Evolutionary conservation across 495 filamentous ascomycete species (phyloP), one percentile per base, ranked within the genome.

Genomic region (Aspergillus ostianus): DNA sequence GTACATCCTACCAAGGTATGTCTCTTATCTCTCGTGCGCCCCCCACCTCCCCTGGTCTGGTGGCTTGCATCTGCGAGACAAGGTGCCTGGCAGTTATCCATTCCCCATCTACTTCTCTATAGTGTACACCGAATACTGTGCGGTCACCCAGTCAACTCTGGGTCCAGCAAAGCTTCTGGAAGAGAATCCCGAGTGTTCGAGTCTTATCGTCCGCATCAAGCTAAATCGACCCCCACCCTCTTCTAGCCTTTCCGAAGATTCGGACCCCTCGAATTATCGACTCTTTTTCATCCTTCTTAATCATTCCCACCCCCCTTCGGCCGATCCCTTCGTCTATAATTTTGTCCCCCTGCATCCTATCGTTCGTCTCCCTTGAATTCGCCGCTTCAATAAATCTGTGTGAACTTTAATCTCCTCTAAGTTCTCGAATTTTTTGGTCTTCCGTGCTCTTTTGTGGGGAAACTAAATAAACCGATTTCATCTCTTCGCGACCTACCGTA

Each of bases 201-300:
- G 54, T 56, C 54, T 56, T 56, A 48, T 56, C 54, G 54, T 12
- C 54, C 54, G 54, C 54, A 56, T 56, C 54, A 44, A 56, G 54
- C 54, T 48, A 56, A 56, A 30, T 48, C 19, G 54, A 30, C 27
- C 54, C 54, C 54, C 54, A 56, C 53, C 44, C 20, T 20, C 44
- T 7, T n/a, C n/a, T 47, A n/a, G 46, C 46, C 46, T 29, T 56
- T 56, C 53, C 53, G 53, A 56, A 41, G 13, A 56, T 49, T 56
- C 23, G 45, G 19, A 45, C 54, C 46, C 54, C 44, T 54, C 52
- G 52, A 54, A 41, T 41, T 10, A 21, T 56, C 21, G 54, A 18
- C 54, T 56, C 54, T 56, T 56, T 56, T 56, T 56, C 54, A 56
- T 56, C 54, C 45, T 20, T 48, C 57, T 4, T 4, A 26, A 26